A percentile compares a stretch with the other conserved stretches of the same genome.
Evolutionary conservation across 2,329 filamentous ascomycete genomes (phyloP).

Genomic region (Trichoderma afroharzianum): DNA sequence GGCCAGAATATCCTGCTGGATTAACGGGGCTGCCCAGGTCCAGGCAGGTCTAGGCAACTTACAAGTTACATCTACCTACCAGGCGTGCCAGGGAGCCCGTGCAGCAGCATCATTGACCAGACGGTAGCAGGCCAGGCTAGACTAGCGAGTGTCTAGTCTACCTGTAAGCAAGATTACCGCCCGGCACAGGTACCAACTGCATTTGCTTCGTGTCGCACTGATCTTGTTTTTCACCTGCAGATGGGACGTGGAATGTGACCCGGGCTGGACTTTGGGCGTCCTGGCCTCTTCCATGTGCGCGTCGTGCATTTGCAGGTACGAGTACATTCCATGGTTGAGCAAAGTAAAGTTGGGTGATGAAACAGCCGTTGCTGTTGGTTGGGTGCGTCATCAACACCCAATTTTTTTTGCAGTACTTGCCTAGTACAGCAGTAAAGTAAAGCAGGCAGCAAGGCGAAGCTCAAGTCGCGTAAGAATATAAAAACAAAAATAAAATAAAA

Average conservation of each 20-base stretch:
- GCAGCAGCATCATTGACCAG: not conserved
- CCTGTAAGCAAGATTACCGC: not conserved
- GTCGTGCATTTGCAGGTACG: not conserved
- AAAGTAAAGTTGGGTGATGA: not conserved
- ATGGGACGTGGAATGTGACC: not conserved
- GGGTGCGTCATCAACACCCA: not conserved
- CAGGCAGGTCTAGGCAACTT: not conserved
- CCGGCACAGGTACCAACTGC: not conserved
- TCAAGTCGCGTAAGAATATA: not conserved
- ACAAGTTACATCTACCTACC: not conserved
- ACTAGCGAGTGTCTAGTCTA: not conserved
- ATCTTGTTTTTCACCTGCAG: not conserved
- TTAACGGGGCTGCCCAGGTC: not conserved
- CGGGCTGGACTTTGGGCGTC: not conserved
- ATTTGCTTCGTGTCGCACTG: not conserved
- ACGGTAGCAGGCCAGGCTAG: not conserved
- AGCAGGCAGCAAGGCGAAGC: not conserved
- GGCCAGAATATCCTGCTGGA: not conserved
- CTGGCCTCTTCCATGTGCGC: not conserved
- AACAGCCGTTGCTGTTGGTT: not conserved
- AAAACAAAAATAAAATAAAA: not conserved
- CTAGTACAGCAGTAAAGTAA: not conserved
- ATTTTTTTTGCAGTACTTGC: not conserved
- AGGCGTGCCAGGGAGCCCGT: not conserved
- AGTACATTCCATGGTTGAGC: too few species aligned